Conservation (phyloP, 1,139 yeast species). For the Nadsonia starkeyi-henricii region DNA sequence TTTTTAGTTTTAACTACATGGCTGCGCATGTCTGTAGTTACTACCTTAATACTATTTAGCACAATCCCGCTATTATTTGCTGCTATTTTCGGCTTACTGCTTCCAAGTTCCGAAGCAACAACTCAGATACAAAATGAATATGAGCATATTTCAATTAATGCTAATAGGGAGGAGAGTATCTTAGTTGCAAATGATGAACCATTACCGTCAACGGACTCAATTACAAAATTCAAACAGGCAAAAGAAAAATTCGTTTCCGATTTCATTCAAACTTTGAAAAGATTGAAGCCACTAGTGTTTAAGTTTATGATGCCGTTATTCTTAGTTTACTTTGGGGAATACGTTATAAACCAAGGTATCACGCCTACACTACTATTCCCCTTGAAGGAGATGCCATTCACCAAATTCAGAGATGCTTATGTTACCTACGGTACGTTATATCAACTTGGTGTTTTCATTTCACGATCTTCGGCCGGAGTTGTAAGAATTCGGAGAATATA, state of each 20-base stretch:
- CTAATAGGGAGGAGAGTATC: no score
- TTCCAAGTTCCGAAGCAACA: conserved; percentile 9
- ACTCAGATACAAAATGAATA: no score
- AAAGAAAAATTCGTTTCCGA: not conserved
- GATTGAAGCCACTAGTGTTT: conserved; percentile 36
- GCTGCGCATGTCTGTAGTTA: conserved; percentile 31
- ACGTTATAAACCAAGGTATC: conserved; percentile 80
- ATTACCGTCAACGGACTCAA: no score
- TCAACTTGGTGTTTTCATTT: conserved; percentile 83
- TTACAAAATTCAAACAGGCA: no score
- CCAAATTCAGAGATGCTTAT: conserved; percentile 67
- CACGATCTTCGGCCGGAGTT: conserved; percentile 67
- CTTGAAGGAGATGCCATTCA: conserved; percentile 53
- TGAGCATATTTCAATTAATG: no score
- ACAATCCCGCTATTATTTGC: conserved; percentile 16
- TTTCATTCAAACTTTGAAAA: conserved; percentile 14
- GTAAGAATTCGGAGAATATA: conserved; percentile 47
- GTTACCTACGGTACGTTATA: conserved; percentile 88
- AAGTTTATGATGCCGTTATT: conserved; percentile 78
- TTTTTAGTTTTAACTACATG: conserved; percentile 44
- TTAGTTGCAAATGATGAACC: no score
- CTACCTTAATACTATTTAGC: conserved; percentile 35
- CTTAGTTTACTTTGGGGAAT: conserved; percentile 75
- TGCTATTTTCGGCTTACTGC: conserved; percentile 11
- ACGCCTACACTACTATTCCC: conserved; percentile 80